phyloP scores from a whole-genome alignment of 805 yeast species.

The Zygosaccharomyces rouxii region DNA sequence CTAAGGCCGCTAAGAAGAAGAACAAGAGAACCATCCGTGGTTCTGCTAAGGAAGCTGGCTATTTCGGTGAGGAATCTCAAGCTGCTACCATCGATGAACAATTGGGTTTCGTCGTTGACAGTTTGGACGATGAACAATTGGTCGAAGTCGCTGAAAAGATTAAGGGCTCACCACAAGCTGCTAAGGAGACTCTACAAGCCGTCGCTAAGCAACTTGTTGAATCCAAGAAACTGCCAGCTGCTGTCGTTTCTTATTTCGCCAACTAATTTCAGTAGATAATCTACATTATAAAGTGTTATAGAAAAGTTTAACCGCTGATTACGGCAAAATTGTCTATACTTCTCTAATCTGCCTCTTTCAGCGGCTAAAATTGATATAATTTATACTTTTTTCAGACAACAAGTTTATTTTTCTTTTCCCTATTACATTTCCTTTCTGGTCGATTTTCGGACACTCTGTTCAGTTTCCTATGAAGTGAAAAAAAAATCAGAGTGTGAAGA shows the following conservation, averaged over 20 bases:
- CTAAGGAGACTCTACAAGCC: conserved; percentile 56
- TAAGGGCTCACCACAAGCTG: conserved; percentile 48
- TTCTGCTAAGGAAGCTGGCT: conserved; percentile 75
- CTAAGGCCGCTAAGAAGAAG: conserved; percentile 88
- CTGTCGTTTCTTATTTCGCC: conserved; percentile 50
- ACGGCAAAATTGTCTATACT: conserved; percentile 1
- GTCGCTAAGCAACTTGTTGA: conserved; percentile 50
- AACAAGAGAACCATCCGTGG: conserved; percentile 83
- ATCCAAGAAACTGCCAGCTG: conserved; percentile 51
- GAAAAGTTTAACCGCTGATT: conserved; percentile 6
- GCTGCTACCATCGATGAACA: conserved; percentile 72
- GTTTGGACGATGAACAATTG: conserved; percentile 74
- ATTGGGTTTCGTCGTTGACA: conserved; percentile 70
- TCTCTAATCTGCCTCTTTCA: not conserved
- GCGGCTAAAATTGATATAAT: not conserved
- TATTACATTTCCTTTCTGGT: not conserved
- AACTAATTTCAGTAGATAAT: not conserved
- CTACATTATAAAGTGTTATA: not conserved
- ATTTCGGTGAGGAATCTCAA: conserved; percentile 74
- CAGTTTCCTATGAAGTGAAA: conserved; percentile 1
- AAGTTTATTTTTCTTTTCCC: not conserved
- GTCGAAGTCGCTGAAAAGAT: conserved; percentile 69
- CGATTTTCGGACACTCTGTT: conserved; percentile 4
- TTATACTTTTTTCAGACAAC: not conserved
- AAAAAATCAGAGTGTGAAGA: not conserved